Conservation (phyloP, 305 asterid genomes). For the Stenogyne calaminthoides region DNA sequence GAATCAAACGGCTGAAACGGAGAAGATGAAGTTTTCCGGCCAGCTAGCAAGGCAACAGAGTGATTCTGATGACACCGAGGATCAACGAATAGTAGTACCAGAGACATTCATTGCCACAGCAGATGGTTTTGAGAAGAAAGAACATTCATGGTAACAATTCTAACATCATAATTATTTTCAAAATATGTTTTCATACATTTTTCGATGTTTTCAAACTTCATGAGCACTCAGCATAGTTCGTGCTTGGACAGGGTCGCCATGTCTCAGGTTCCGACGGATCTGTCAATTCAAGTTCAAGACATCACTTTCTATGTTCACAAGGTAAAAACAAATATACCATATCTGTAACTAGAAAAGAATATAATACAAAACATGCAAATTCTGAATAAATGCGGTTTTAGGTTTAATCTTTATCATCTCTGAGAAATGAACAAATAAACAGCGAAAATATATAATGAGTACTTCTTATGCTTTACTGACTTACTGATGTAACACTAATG, state of each 20-base stretch:
- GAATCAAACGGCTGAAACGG: conserved; percentile 31
- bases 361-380: not conserved
- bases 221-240: not conserved
- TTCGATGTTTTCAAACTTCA: not conserved
- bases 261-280: conserved; percentile 75
- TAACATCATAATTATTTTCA: not conserved
- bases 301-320: conserved; percentile 73
- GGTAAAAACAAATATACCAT: conserved; percentile 37
- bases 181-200: conserved; percentile 4
- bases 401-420: not conserved
- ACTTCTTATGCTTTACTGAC: not conserved
- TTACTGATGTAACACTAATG: conserved; percentile 21
- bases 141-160: conserved; percentile 58
- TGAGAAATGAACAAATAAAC: not conserved
- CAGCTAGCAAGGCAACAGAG: conserved; percentile 35
- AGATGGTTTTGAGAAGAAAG: conserved; percentile 59
- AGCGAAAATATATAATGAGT: not conserved
- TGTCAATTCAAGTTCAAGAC: conserved; percentile 68
- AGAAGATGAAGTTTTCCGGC: conserved; percentile 33
- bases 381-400: not conserved
- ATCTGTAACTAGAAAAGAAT: conserved; percentile 13
- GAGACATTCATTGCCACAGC: conserved; percentile 36
- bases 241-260: conserved; percentile 62
- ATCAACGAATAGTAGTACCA: conserved; percentile 45
- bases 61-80: conserved; percentile 32